Conservation (phyloP, 257 asterid genomes). For the Petunia secreta region DNA sequence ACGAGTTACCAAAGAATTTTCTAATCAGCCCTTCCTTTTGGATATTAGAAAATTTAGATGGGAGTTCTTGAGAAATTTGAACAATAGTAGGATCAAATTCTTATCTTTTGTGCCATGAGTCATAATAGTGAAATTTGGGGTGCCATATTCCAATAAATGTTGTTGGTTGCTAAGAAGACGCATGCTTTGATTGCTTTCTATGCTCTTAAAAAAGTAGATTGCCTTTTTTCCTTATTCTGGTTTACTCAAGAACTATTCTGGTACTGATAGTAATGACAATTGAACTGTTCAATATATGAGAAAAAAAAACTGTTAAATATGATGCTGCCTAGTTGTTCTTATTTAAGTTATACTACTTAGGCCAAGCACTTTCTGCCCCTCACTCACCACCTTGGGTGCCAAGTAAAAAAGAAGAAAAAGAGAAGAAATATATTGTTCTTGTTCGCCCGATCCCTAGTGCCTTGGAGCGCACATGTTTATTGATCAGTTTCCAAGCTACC, state of each 20-base stretch:
- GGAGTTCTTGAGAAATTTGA: neutral
- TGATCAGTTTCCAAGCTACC: too few relatives aligned
- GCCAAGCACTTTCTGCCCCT: neutral
- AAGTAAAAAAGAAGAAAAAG: neutral
- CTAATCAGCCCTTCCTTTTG: too few relatives aligned
- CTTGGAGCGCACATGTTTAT: too few relatives aligned
- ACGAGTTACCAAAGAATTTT: too few relatives aligned
- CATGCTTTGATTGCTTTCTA: neutral
- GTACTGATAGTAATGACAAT: slow-evolving; percentile 14
- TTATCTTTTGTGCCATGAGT: too few relatives aligned
- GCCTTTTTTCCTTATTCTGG: neutral
- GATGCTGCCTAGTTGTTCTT: slow-evolving; percentile 5
- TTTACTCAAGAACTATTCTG: neutral
- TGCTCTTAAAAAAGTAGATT: neutral
- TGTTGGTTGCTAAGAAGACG: neutral
- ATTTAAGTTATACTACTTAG: too few relatives aligned
- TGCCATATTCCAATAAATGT: neutral
- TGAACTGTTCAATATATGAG: neutral
- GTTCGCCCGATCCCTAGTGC: neutral
- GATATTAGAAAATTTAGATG: neutral
- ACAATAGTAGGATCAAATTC: neutral
- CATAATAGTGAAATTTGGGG: neutral
- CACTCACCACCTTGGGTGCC: neutral
- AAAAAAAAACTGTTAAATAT: neutral
- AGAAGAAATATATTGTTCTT: neutral